These are phyloP conservation scores for Potentilla sterilis DNA, from an alignment of 306 rosid species.

Conservation along the genomic window DNA sequence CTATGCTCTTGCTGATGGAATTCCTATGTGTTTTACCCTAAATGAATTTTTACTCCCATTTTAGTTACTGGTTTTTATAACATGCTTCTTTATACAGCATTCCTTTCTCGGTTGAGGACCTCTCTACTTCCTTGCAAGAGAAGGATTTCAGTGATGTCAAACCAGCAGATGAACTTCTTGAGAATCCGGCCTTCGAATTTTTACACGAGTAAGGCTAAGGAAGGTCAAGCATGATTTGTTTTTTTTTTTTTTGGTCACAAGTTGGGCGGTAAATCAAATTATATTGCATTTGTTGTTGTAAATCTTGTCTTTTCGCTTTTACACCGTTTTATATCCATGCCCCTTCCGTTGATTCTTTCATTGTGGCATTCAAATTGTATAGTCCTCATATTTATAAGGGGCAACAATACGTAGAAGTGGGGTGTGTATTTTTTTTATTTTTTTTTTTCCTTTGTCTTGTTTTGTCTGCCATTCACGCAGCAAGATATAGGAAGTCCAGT, in stretches of 20 bases:
- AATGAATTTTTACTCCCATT: neutral
- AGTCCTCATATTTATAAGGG: conserved; percentile 31
- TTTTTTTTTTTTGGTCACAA: conserved; percentile 20
- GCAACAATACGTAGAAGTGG: conserved; percentile 34
- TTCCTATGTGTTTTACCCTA: neutral
- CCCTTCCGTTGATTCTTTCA: conserved; percentile 69
- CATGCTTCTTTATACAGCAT: conserved; percentile 53
- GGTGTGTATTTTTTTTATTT: conserved; percentile 29
- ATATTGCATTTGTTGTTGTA: conserved; percentile 56
- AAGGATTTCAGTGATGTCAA: conserved; percentile 84
- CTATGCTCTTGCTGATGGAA: neutral
- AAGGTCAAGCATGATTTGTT: conserved; percentile 33
- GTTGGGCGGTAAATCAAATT: conserved; percentile 39
- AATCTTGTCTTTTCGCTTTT: conserved; percentile 26
- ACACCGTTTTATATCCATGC: conserved; percentile 34
- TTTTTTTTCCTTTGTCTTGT: conserved; percentile 8
- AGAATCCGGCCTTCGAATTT: conserved; percentile 89
- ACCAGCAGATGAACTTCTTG: conserved; percentile 80
- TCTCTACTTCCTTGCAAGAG: conserved; percentile 76
- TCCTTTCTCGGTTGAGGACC: conserved; percentile 96
- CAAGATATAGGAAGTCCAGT: conserved; percentile 36
- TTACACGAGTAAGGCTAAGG: conserved; percentile 71
- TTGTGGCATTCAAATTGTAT: conserved; percentile 45
- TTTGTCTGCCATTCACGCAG: conserved; percentile 30
- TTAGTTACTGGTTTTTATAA: neutral